phyloP scores from a whole-genome alignment of 805 yeast genomes.

The Wickerhamiella vanderwaltii region DNA sequence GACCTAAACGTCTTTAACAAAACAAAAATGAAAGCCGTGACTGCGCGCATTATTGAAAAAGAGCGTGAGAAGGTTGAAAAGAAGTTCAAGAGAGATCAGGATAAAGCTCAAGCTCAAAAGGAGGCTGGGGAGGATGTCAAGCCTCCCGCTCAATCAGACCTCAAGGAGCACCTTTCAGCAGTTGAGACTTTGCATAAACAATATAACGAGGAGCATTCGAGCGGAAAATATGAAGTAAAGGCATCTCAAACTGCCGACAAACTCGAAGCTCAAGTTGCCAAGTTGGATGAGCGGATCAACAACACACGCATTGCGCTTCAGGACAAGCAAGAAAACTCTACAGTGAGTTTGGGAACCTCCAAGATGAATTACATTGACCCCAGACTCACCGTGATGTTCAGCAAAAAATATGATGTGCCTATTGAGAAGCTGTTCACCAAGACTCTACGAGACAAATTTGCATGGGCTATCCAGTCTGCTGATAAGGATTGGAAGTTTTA shows the following conservation, averaged over 20 bases:
- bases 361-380: slow-evolving; percentile 95
- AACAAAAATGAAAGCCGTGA: slow-evolving; percentile 51
- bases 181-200: slow-evolving; percentile 31
- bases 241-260: slow-evolving; percentile 49
- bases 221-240: slow-evolving; percentile 43
- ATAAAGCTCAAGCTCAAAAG: slow-evolving; percentile 39
- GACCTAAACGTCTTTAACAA: slow-evolving; percentile 56
- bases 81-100: slow-evolving; percentile 66
- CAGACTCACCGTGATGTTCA: slow-evolving; percentile 74
- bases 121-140: slow-evolving; percentile 31
- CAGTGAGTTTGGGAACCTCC: slow-evolving; percentile 85
- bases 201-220: slow-evolving; percentile 45
- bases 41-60: slow-evolving; percentile 46
- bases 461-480: slow-evolving; percentile 89
- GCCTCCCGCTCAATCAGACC: slow-evolving; percentile 40
- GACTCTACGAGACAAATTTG: slow-evolving; percentile 82
- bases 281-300: slow-evolving; percentile 55
- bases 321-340: slow-evolving; percentile 89
- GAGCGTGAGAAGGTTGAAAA: slow-evolving; percentile 53
- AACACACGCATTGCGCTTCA: slow-evolving; percentile 63
- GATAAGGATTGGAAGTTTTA: slow-evolving; percentile 81
- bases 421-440: slow-evolving; percentile 85
- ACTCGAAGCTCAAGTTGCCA: slow-evolving; percentile 55
- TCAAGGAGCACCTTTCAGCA: slow-evolving; percentile 46
- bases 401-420: slow-evolving; percentile 78